A percentile compares a stretch with the other conserved stretches of the same genome.
phyloP scores from a whole-genome alignment of 2,329 filamentous ascomycete genomes.

The Dothistroma septosporum region DNA sequence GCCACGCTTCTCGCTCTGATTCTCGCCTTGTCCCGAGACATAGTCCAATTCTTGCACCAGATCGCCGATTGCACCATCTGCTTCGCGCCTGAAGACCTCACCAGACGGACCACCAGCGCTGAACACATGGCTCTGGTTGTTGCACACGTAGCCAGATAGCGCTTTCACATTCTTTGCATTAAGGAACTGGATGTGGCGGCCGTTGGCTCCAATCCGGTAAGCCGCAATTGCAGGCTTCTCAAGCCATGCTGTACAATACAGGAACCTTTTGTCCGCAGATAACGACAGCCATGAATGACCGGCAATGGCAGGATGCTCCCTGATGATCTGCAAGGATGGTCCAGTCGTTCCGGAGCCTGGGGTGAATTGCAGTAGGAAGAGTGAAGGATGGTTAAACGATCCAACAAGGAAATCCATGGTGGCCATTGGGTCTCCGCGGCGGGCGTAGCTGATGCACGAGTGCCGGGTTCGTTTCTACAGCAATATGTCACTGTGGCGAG shows the following conservation, averaged over 20 bases:
- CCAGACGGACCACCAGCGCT: slow-evolving; percentile 33
- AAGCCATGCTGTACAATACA: slow-evolving; percentile 38
- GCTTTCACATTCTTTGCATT: slow-evolving; percentile 33
- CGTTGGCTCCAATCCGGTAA: slow-evolving; percentile 26
- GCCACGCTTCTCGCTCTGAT: slow-evolving; percentile 27
- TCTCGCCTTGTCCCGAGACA: slow-evolving; percentile 27
- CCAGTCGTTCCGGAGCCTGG: slow-evolving; percentile 15
- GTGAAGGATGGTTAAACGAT: slow-evolving; percentile 31
- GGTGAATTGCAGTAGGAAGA: slow-evolving; percentile 34
- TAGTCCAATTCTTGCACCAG: slow-evolving; percentile 34
- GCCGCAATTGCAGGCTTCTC: slow-evolving; percentile 31
- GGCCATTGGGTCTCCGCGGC: not conserved
- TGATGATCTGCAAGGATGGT: slow-evolving; percentile 22
- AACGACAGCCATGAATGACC: slow-evolving; percentile 37
- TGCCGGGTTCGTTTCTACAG: too few species aligned
- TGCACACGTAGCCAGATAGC: slow-evolving; percentile 34
- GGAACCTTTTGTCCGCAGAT: slow-evolving; percentile 26
- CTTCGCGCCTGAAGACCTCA: slow-evolving; percentile 31
- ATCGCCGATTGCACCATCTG: slow-evolving; percentile 31
- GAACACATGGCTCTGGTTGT: slow-evolving; percentile 31
- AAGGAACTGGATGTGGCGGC: slow-evolving; percentile 29
- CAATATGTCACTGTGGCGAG: too few species aligned
- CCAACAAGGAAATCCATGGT: slow-evolving; percentile 37
- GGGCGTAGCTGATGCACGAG: too few species aligned
- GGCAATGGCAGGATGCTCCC: slow-evolving; percentile 30